A percentile compares a stretch with the other conserved stretches of the same genome.
Conservation (phyloP, 129 eudicot species). For the Daucus carota region DNA sequence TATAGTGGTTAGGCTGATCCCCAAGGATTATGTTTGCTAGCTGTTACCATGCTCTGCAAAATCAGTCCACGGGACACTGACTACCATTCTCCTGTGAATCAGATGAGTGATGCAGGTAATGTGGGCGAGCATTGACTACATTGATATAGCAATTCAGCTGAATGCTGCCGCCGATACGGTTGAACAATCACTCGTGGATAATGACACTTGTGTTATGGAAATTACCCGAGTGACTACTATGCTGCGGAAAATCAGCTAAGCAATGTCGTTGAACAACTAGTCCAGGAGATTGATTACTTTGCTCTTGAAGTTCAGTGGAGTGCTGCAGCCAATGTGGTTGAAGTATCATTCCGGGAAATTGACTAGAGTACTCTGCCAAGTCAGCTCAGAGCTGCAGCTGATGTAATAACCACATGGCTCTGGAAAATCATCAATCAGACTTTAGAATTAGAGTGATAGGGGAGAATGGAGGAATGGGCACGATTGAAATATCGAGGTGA, state of each 20-base stretch:
- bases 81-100: not conserved
- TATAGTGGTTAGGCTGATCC: too few relatives aligned
- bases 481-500: not conserved
- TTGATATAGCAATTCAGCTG: not conserved
- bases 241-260: too few relatives aligned
- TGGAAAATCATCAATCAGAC: not conserved
- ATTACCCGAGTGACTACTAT: too few relatives aligned
- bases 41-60: too few relatives aligned
- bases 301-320: not conserved
- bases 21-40: too few relatives aligned
- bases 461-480: not conserved
- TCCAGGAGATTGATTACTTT: not conserved
- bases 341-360: not conserved
- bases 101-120: not conserved
- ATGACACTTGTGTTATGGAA: too few relatives aligned
- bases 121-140: not conserved
- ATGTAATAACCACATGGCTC: not conserved
- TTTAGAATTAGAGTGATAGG: not conserved
- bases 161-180: not conserved
- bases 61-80: not conserved
- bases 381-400: not conserved
- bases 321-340: not conserved
- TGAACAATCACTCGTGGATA: not conserved
- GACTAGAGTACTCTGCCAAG: not conserved
- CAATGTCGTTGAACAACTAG: too few relatives aligned